These are phyloP conservation scores for Fragaria vesca DNA, from an alignment of 306 rosid genomes.

Conservation along the genomic window DNA sequence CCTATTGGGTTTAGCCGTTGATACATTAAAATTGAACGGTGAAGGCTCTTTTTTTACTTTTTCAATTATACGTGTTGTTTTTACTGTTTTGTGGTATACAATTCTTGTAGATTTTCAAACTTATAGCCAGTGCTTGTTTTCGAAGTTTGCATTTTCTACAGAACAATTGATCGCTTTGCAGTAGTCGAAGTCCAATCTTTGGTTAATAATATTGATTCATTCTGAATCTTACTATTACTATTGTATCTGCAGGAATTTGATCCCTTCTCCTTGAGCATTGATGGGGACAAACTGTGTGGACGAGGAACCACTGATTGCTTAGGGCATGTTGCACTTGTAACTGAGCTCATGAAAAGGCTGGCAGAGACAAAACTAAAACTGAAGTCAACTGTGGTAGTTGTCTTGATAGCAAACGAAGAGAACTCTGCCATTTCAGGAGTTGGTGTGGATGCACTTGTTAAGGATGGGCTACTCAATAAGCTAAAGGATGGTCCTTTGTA, in stretches of 20 bases:
- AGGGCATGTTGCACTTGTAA: slow-evolving; percentile 89
- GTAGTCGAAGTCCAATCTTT: background rate
- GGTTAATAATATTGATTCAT: background rate
- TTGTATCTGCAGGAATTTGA: slow-evolving; percentile 61
- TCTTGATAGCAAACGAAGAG: slow-evolving; percentile 91
- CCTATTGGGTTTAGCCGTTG: too few relatives aligned
- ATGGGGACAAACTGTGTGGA: slow-evolving; percentile 85
- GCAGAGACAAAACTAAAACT: slow-evolving; percentile 66
- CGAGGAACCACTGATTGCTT: slow-evolving; percentile 97
- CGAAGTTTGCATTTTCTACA: background rate
- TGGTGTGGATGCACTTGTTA: slow-evolving; percentile 86
- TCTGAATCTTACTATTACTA: background rate
- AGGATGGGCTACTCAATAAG: slow-evolving; percentile 67
- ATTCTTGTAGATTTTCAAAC: background rate
- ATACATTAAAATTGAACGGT: too few relatives aligned
- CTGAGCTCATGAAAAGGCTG: slow-evolving; percentile 81
- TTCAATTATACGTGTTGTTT: background rate
- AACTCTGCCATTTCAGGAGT: slow-evolving; percentile 77
- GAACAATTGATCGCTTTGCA: background rate
- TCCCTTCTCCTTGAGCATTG: slow-evolving; percentile 85
- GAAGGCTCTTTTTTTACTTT: too few relatives aligned
- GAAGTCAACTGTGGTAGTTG: slow-evolving; percentile 82
- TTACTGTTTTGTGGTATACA: background rate
- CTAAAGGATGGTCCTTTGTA: slow-evolving; percentile 85
- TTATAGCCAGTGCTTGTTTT: background rate